These are phyloP conservation scores for Epichloe typhina DNA, from an alignment of 2,329 filamentous ascomycete genomes.

Conservation along the genomic window DNA sequence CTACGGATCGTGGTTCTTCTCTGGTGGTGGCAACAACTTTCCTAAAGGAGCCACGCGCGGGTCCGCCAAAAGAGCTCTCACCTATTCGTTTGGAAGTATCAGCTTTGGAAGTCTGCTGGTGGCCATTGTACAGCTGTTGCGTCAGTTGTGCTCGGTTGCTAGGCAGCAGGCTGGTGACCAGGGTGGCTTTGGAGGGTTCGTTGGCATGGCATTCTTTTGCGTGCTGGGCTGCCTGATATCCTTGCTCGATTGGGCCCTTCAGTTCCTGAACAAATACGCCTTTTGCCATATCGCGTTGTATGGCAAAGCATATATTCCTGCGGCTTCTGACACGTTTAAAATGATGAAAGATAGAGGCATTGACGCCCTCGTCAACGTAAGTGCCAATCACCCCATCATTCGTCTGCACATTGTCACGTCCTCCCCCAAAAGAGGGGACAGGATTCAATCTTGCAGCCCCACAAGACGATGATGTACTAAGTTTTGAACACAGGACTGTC, in stretches of 20 bases:
- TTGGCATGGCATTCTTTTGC: slow-evolving; percentile 56
- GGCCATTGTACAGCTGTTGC: slow-evolving; percentile 73
- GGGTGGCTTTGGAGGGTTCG: slow-evolving; percentile 58
- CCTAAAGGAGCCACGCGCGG: slow-evolving; percentile 70
- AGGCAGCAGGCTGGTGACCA: slow-evolving; percentile 48
- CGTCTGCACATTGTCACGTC: too few relatives aligned
- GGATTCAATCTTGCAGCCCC: too few relatives aligned
- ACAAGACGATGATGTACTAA: slow-evolving; percentile 4
- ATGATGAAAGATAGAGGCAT: slow-evolving; percentile 90
- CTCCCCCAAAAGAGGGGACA: too few relatives aligned
- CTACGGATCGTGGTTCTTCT: slow-evolving; percentile 91
- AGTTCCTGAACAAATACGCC: slow-evolving; percentile 84
- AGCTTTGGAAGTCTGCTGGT: slow-evolving; percentile 75
- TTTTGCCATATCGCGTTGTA: slow-evolving; percentile 91
- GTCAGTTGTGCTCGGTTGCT: slow-evolving; percentile 71
- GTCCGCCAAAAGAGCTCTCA: slow-evolving; percentile 69
- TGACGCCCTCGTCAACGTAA: slow-evolving; percentile 68
- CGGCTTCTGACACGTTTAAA: slow-evolving; percentile 79
- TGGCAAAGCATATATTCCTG: slow-evolving; percentile 73
- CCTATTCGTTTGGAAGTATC: slow-evolving; percentile 88
- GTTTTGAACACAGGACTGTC: slow-evolving; percentile 43
- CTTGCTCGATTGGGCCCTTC: slow-evolving; percentile 64
- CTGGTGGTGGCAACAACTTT: slow-evolving; percentile 40
- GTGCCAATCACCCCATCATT: slow-evolving; percentile 3
- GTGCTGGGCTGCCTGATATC: slow-evolving; percentile 63